Evolutionary conservation across 1,284 basidiomycete species (phyloP).

Genomic region (Tilletia walkeri): DNA sequence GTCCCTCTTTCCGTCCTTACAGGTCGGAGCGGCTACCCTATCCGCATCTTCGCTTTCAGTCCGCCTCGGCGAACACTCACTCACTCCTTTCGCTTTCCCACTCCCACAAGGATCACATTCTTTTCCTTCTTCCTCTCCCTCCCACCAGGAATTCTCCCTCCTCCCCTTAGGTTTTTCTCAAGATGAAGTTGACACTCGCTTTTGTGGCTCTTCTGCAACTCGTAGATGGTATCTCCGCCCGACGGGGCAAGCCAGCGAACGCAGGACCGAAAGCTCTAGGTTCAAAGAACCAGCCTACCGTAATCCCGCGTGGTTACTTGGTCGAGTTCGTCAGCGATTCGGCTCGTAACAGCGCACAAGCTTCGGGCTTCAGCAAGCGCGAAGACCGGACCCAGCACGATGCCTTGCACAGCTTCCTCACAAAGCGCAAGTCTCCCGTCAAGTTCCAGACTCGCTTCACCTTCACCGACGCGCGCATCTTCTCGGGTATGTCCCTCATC

Average conservation of each 20-base stretch:
- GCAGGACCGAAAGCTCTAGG: not conserved
- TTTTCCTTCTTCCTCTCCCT: not conserved
- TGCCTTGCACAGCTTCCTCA: constrained; percentile 31
- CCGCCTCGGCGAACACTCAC: not conserved
- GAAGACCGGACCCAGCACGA: constrained; percentile 27
- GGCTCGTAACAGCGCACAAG: not conserved
- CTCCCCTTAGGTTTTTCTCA: not conserved
- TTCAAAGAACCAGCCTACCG: constrained; percentile 1
- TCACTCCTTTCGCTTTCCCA: not conserved
- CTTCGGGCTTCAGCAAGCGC: constrained; percentile 10
- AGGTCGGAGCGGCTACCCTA: not conserved
- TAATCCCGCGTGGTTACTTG: constrained; percentile 9
- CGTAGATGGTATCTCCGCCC: not conserved
- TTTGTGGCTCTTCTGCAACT: constrained; percentile 4
- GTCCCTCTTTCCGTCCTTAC: not conserved
- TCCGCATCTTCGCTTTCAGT: not conserved
- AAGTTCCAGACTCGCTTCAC: constrained; percentile 35
- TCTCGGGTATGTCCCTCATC: constrained; percentile 35
- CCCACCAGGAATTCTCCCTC: too few species aligned
- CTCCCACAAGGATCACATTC: not conserved
- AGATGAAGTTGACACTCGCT: constrained; percentile 9
- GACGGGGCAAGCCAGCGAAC: not conserved
- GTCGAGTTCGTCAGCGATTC: constrained; percentile 14
- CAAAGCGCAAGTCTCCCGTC: constrained; percentile 29
- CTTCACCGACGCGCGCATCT: constrained; percentile 35